Base-by-base conservation (phyloP, 768 basidiomycete species). In the Clitopilus hobsonii region DNA sequence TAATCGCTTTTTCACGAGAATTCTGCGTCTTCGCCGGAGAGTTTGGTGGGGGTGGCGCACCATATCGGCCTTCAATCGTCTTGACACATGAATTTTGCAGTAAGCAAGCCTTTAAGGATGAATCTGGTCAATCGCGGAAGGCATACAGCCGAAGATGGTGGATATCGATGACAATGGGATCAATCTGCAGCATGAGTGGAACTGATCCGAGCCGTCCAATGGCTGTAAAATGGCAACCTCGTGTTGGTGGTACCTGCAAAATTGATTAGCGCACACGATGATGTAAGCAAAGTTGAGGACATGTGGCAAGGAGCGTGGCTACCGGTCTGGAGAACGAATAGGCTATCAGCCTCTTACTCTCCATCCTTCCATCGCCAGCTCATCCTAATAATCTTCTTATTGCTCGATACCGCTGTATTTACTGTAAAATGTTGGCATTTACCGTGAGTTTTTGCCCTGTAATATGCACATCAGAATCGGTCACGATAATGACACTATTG, bases 281-380 rank as follows among this genome's bases (percentile, higher is more conserved):
- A 45, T 45, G 41, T 45, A 45, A 45, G 41, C 41, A 18, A 20
- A 20, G n/a, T 16, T 45, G n/a, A n/a, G 41, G 41, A 23, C 41
- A 45, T 45, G 41, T 45, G 41, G 41, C 41, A 45, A 45, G 41
- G 41, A 45, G 41, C 41, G 41, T 45, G 41, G 41, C 41, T 45
- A 45, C 18, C 41, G 41, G 22, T 20, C 22, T 6, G 41, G 41
- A 45, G 4, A n/a, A 45, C 14, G 41, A 45, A 45, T 45, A 8
- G n/a, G 41, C 41, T 45, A 45, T 45, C 41, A 45, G 41, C 41
- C 41, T 45, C 41, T 45, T 45, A 45, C 41, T 45, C 41, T 45
- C 41, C 32, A 36, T 36, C 32, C 13, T 36, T 36, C 29, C 32
- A 36, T 45, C 41, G 11, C 16, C 41, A 45, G 41, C 32, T 36